These are phyloP conservation scores for Rhodomyrtus tomentosa DNA, from an alignment of 345 rosid genomes.

Conservation along the genomic window DNA sequence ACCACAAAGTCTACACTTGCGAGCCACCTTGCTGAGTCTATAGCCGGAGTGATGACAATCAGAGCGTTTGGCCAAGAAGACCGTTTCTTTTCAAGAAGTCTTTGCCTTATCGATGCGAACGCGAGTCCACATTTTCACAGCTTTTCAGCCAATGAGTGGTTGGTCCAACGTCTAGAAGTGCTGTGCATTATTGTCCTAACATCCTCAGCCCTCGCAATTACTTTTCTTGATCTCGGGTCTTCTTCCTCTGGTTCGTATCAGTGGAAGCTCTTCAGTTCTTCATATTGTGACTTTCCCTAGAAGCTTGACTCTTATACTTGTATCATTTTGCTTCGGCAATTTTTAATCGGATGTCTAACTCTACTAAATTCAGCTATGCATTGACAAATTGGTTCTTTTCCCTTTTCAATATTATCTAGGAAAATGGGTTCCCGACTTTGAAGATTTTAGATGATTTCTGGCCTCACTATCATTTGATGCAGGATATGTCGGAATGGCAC, in stretches of 20 bases:
- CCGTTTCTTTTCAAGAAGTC: slow-evolving; percentile 32
- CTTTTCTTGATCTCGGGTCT: slow-evolving; percentile 36
- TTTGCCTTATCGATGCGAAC: slow-evolving; percentile 32
- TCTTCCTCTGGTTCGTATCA: slow-evolving; percentile 35
- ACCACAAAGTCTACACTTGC: slow-evolving; percentile 45
- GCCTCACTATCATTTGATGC: not conserved
- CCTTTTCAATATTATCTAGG: not conserved
- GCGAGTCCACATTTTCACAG: slow-evolving; percentile 42
- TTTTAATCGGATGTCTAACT: not conserved
- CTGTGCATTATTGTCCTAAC: slow-evolving; percentile 37
- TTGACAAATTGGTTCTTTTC: not conserved
- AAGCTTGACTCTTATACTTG: not conserved
- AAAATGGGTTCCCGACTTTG: not conserved
- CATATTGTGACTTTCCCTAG: not conserved
- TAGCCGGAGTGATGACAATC: slow-evolving; percentile 44
- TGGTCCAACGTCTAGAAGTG: slow-evolving; percentile 49
- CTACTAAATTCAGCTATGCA: not conserved
- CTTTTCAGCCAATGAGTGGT: slow-evolving; percentile 47
- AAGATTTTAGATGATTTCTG: not conserved
- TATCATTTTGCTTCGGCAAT: not conserved
- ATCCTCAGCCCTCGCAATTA: slow-evolving; percentile 44
- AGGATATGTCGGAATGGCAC: slow-evolving; percentile 59
- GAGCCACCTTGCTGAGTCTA: slow-evolving; percentile 49
- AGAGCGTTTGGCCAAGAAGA: slow-evolving; percentile 47
- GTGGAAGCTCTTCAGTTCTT: not conserved